Evolutionary conservation across 75 land plant species (phyloP).

Genomic region (Cupressus sempervirens): DNA sequence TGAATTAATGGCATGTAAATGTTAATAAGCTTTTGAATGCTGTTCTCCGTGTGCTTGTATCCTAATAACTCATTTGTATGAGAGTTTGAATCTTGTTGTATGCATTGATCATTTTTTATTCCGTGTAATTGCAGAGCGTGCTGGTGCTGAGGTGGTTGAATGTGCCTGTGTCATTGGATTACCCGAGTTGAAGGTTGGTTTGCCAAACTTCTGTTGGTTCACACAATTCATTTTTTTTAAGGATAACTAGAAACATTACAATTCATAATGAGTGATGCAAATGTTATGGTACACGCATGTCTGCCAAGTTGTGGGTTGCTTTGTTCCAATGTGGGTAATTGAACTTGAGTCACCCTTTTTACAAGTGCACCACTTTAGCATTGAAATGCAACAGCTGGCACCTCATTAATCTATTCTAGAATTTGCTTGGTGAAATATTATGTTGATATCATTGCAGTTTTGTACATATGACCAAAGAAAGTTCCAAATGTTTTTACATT

Average conservation of each 20-base stretch:
- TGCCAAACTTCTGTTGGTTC: neutral
- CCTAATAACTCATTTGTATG: neutral
- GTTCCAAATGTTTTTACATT: neutral
- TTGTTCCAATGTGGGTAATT: too few relatives aligned
- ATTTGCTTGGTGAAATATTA: neutral
- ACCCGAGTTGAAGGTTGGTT: conserved; percentile 55
- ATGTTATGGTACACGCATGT: too few relatives aligned
- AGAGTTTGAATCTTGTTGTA: neutral
- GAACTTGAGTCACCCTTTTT: too few relatives aligned
- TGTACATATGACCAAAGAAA: neutral
- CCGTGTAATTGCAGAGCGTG: conserved; percentile 44
- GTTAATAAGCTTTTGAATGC: neutral
- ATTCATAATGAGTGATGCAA: too few relatives aligned
- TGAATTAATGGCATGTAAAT: neutral
- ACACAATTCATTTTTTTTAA: neutral
- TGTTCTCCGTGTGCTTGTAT: neutral
- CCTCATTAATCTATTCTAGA: too few relatives aligned
- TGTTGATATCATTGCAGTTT: neutral
- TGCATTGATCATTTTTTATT: neutral
- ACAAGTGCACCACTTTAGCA: too few relatives aligned
- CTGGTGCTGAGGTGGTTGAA: conserved; percentile 73
- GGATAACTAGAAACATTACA: neutral
- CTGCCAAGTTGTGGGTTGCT: too few relatives aligned
- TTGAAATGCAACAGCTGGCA: too few relatives aligned
- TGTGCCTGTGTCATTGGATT: conserved; percentile 77